A percentile compares a stretch with the other conserved stretches of the same genome.
These are phyloP conservation scores for Fusarium continuum DNA, from an alignment of 2,329 filamentous ascomycete genomes.

Conservation along the genomic window DNA sequence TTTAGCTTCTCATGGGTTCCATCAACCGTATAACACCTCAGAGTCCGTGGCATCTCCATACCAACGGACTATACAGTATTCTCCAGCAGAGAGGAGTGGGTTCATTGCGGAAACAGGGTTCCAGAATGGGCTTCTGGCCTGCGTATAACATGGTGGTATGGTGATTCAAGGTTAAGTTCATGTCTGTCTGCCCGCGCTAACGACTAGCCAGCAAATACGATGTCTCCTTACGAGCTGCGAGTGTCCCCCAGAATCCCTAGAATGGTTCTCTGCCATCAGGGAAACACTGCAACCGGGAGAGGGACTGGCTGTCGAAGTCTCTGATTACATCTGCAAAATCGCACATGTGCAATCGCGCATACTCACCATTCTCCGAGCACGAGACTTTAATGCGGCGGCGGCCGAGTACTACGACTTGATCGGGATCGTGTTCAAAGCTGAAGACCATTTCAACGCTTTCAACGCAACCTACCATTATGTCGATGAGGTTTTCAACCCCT, in stretches of 20 bases:
- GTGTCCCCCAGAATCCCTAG: slow-evolving; percentile 49
- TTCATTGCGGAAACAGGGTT: slow-evolving; percentile 36
- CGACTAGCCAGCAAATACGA: slow-evolving; percentile 49
- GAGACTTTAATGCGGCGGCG: slow-evolving; percentile 44
- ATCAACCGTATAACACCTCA: slow-evolving; percentile 38
- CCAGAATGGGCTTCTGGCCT: slow-evolving; percentile 51
- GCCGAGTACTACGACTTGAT: slow-evolving; percentile 42
- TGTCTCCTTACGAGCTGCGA: slow-evolving; percentile 45
- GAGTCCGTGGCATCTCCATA: slow-evolving; percentile 52
- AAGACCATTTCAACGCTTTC: slow-evolving; percentile 33
- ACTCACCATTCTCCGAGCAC: slow-evolving; percentile 37
- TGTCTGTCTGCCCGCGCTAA: slow-evolving; percentile 25
- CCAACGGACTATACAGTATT: slow-evolving; percentile 49
- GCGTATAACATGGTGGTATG: slow-evolving; percentile 52
- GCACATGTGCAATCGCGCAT: slow-evolving; percentile 44
- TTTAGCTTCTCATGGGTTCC: slow-evolving; percentile 51
- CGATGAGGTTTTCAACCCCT: slow-evolving; percentile 38
- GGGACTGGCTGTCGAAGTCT: slow-evolving; percentile 41
- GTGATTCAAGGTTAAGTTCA: background rate
- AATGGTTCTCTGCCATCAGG: slow-evolving; percentile 49
- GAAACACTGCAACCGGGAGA: slow-evolving; percentile 41
- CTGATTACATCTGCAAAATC: slow-evolving; percentile 43
- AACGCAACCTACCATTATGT: slow-evolving; percentile 10
- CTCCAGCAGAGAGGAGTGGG: slow-evolving; percentile 47
- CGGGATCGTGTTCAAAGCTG: slow-evolving; percentile 40